Evolutionary conservation across 495 filamentous ascomycete species (phyloP), one percentile per base, ranked within the genome.

Genomic region (Oleoguttula mirabilis): DNA sequence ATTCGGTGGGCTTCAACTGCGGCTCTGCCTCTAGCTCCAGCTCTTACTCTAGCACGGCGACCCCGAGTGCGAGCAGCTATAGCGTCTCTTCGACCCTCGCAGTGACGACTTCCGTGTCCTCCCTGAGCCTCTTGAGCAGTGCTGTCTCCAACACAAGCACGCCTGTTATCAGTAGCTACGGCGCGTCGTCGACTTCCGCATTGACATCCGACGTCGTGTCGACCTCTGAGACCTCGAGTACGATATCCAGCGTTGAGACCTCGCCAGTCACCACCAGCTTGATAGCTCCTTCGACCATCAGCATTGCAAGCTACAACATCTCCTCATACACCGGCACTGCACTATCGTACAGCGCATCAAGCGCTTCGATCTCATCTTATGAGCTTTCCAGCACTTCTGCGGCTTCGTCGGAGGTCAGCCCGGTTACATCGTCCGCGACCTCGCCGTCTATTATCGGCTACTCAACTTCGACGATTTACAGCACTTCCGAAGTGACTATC

Each of bases 1-100:
- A 83, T 66, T 72, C 63, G 50, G 76, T 94, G 55, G 74, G 69
- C 53, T 95, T 92, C 57, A 74, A 88, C 66, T 94, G 88, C 70
- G 69, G 65, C 45, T 67, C 71, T 28, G 64, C 67, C 14, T 68
- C 61, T 32, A 51, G 48, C 43, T 50, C 45, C 10, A 45, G 50
- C 12, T 47, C 59, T 14, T 36, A 39, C 37, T n/a, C n/a, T n/a
- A 43, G 28, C 21, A 65, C 58, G 28, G 38, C 51, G 23, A 47
- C 54, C 27, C 50, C 46, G 11, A 36, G 53, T 7, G 19, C 15
- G 8, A 41, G 23, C 38, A 47, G 36, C 27, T 47, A 31, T 24
- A 25, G 25, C 7, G 25, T n/a, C n/a, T 28, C 25, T 7, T 28
- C 25, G 25, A 28, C 25, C n/a, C 7, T n/a, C 25, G 25, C n/a